These are phyloP conservation scores for Pichia scutulata DNA, from an alignment of 805 yeast genomes.

Conservation along the genomic window DNA sequence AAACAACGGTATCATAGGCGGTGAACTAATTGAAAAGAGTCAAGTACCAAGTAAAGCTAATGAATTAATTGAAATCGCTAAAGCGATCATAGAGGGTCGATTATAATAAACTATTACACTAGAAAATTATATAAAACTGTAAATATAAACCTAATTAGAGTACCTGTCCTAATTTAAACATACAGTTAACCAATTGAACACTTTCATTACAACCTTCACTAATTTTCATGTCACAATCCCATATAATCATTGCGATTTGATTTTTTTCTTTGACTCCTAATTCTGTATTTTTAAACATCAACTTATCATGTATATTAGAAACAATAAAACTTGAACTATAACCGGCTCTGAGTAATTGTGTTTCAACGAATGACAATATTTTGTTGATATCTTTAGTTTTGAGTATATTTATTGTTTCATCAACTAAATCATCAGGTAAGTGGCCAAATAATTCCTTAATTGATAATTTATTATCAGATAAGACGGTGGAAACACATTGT, in stretches of 20 bases:
- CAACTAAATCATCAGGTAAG: conserved; percentile 19
- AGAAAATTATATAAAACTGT: neutral
- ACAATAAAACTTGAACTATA: conserved; percentile 27
- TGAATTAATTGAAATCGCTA: neutral
- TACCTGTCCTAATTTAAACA: conserved; percentile 32
- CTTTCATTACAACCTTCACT: conserved; percentile 88
- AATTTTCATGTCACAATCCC: conserved; percentile 67
- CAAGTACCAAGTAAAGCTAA: neutral
- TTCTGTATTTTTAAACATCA: conserved; percentile 37
- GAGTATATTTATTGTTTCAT: conserved; percentile 14
- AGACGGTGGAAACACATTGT: conserved; percentile 71
- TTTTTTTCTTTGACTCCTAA: conserved; percentile 59
- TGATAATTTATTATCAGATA: conserved; percentile 13
- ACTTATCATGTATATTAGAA: conserved; percentile 26
- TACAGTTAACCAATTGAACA: conserved; percentile 64
- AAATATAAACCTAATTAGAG: neutral
- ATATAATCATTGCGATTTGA: conserved; percentile 52
- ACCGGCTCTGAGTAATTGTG: conserved; percentile 26
- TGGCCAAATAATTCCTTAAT: conserved; percentile 29
- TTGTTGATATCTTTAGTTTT: conserved; percentile 18
- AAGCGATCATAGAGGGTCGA: neutral
- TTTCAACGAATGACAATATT: conserved; percentile 21
- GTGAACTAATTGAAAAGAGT: neutral
- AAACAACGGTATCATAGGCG: neutral
- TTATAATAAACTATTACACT: neutral